phyloP scores from a whole-genome alignment of 108 stramenopile species.

The Skeletonema potamos region DNA sequence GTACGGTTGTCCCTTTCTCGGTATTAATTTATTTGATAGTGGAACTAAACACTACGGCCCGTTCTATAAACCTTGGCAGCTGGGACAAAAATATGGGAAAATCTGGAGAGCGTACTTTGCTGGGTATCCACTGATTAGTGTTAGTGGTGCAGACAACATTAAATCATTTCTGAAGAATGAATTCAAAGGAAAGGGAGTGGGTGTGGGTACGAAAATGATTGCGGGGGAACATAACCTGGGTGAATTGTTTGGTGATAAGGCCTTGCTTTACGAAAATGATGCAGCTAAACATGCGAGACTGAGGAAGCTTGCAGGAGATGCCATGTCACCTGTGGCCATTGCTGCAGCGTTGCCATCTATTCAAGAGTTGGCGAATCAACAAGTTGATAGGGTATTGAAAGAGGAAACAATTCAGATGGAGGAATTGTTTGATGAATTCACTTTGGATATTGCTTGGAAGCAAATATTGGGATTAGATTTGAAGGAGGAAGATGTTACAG shows the following conservation, averaged over 20 bases:
- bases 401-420: conserved; percentile 25
- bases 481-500: conserved; percentile 25
- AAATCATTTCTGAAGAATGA: conserved; percentile 23
- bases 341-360: conserved; percentile 22
- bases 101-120: conserved; percentile 4
- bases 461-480: conserved; percentile 50
- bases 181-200: not conserved
- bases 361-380: conserved; percentile 17
- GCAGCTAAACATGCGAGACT: conserved; percentile 19
- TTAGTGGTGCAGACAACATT: conserved; percentile 18
- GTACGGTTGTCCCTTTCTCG: conserved; percentile 6
- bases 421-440: conserved; percentile 33
- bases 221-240: not conserved
- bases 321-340: conserved; percentile 36
- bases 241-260: conserved; percentile 9
- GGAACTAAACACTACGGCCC: conserved; percentile 14
- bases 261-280: conserved; percentile 26
- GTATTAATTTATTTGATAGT: not conserved
- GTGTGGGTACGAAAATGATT: conserved; percentile 10
- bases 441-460: conserved; percentile 47
- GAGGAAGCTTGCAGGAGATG: conserved; percentile 34
- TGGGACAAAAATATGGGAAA: conserved; percentile 14
- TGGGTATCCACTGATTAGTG: conserved; percentile 12
- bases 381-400: conserved; percentile 18
- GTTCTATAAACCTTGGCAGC: not conserved